A percentile compares a stretch with the other conserved stretches of the same genome.
Evolutionary conservation across 306 rosid genomes (phyloP).

Genomic region (cucumber (Cucumis sativus)): Cucumber_9930_V3 NC_026657.2:8101001-8101500

Average conservation of each 20-base stretch:
- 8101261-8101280: not conserved
- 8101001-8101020: slow-evolving; percentile 98
- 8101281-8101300: not conserved
- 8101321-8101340: not conserved
- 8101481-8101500: not conserved
- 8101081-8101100: not conserved
- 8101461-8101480: not conserved
- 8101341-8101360: not conserved
- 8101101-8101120: not conserved
- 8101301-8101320: not conserved
- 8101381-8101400: not conserved
- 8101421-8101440: not conserved
- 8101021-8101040: slow-evolving; percentile 96
- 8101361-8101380: not conserved
- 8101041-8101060: slow-evolving; percentile 50
- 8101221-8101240: not conserved
- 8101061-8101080: not conserved
- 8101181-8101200: not conserved
- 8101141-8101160: not conserved
- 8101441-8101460: not conserved
- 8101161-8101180: not conserved
- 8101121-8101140: not conserved
- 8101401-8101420: not conserved
- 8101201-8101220: not conserved
- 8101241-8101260: not conserved